Evolutionary conservation across 2,329 filamentous ascomycete genomes (phyloP).

Genomic region (Paecilomyces formosus): DNA sequence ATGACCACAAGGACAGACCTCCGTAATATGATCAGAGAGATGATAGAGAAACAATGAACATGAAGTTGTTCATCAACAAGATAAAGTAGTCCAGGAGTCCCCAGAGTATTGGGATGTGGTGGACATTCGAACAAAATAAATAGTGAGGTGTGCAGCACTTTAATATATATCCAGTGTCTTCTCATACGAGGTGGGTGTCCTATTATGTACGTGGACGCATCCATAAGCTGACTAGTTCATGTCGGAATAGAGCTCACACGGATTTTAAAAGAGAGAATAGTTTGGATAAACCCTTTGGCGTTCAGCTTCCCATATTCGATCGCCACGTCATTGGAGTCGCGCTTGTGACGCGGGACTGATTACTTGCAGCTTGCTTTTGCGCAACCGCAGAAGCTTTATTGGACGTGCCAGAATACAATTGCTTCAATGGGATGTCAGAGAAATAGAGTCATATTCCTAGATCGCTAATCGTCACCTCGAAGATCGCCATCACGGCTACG

Average conservation of each 20-base stretch:
- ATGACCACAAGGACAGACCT: too few relatives aligned
- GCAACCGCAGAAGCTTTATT: neutral
- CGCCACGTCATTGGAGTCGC: conserved; percentile 28
- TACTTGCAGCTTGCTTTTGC: neutral
- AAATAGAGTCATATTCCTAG: neutral
- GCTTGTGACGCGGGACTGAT: conserved; percentile 13
- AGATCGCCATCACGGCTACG: neutral
- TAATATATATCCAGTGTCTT: neutral
- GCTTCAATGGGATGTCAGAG: neutral
- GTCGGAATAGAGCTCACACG: conserved; percentile 6
- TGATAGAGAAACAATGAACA: too few relatives aligned
- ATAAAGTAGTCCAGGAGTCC: too few relatives aligned
- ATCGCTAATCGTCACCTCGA: conserved; percentile 2
- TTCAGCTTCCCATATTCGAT: conserved; percentile 11
- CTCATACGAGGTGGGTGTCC: neutral
- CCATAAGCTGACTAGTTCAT: conserved; percentile 2
- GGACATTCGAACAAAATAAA: neutral
- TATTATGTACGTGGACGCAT: conserved; percentile 14
- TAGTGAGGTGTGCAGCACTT: neutral
- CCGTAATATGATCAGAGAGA: too few relatives aligned
- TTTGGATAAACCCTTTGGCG: conserved; percentile 15
- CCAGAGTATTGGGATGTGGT: neutral
- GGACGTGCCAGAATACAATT: neutral
- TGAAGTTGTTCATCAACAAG: too few relatives aligned
- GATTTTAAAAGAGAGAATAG: conserved; percentile 9